Evolutionary conservation across 768 basidiomycete species (phyloP), one percentile per base, ranked within the genome.

Genomic region (Paxillus ammoniavirescens): DNA sequence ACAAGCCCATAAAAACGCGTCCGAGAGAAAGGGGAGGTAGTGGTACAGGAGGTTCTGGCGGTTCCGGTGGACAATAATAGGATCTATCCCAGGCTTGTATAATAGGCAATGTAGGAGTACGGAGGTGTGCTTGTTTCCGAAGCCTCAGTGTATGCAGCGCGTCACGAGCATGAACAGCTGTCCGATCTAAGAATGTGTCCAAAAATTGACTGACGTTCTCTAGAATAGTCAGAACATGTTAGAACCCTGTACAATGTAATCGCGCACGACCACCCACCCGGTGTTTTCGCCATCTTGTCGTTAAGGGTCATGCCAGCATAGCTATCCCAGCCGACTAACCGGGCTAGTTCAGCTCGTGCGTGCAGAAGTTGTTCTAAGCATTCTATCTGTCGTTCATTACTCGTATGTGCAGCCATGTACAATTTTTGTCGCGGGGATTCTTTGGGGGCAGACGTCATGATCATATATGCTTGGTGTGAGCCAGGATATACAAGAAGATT

Each of bases 21-120:
- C 97, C 97, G 17, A 92, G 80, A 2, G 93, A 93, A 56, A 93
- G 78, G 28, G 84, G 79, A 28, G 86, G 83, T 56, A 92, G 73
- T 56, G 89, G 72, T 68, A 89, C 75, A 52, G 89, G 83, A 26
- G 92, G 88, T 12, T 85, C 81, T 28, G 86, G 85, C 10, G 84
- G 82, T 69, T 90, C 85, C 4, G 86, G 86, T 1, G 89, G 87
- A 53, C 91, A 89, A 69, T 93, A 98, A 67, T 87, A 96, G 60
- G 98, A 95, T 59, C 94, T 81, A 72, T 98, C 97, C 97, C 97
- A 99, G n/a, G 93, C 87, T 58, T 96, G 82, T 47, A 98, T 82
- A 21, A 75, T 73, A 41, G 89, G 89, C 43, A 81, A 73, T 18
- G 77, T 71, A 0, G 77, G 73, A 2, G 83, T 76, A 18, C 75